Conservation (phyloP, 2,329 filamentous ascomycete genomes). For the Pestalotiopsis fici region DNA sequence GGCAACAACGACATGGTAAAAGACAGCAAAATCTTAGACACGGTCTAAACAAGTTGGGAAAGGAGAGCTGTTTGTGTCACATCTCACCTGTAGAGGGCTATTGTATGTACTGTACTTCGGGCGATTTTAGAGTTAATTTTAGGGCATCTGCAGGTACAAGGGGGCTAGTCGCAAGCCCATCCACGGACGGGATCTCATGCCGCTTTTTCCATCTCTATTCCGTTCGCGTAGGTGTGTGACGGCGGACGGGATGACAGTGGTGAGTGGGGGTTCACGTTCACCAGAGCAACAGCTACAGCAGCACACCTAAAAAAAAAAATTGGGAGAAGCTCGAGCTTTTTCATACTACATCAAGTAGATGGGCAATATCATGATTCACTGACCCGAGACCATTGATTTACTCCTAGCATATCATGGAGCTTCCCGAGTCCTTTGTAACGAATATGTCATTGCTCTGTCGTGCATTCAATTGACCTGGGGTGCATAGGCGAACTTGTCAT, state of each 20-base stretch:
- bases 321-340: too few relatives aligned
- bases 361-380: too few relatives aligned
- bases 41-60: background rate
- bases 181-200: background rate
- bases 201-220: background rate
- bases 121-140: constrained; percentile 3
- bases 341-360: too few relatives aligned
- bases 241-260: background rate
- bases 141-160: constrained; percentile 3
- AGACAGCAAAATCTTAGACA: background rate
- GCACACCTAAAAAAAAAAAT: too few relatives aligned
- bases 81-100: background rate
- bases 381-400: too few relatives aligned
- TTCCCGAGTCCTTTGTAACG: background rate
- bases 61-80: background rate
- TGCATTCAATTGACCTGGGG: background rate
- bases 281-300: background rate
- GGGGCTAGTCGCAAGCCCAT: background rate
- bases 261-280: background rate
- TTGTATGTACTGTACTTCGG: background rate
- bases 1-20: background rate
- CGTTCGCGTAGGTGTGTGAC: background rate
- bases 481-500: background rate
- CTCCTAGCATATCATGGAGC: too few relatives aligned
- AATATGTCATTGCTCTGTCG: background rate